Evolutionary conservation across 1,284 basidiomycete species (phyloP), one percentile per base, ranked within the genome.

Genomic region (Malassezia sympodialis): DNA sequence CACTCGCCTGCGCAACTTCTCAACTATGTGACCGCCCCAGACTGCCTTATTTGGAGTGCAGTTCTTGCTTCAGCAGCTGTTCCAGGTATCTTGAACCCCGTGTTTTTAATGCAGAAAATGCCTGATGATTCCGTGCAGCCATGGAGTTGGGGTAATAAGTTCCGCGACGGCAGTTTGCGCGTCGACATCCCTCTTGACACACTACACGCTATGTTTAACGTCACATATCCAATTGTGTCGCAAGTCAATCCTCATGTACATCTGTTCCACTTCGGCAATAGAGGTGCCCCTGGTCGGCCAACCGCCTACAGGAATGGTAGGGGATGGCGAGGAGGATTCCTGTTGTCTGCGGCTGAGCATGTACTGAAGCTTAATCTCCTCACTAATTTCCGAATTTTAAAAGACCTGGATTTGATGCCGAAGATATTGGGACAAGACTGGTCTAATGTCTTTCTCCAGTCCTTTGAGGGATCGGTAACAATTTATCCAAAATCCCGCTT

Each of bases 161-260:
- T 73, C 65, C 69, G 69, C 53, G 72, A 74, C 41, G 72, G 70
- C 15, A 60, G 56, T 31, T 56, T 74, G 10, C 63, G 72, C 59
- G 90, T 96, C 52, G 93, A 98, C 75, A 96, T 98, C 59, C 93
- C 93, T 2, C 80, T 96, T 11, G 88, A 93, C 75, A 82, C 85
- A 37, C 79, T 96, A 28, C 93, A 96, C 71, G 62, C 75, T 7
- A 65, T 72, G 27, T 76, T 65, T 62, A 89, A 77, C 58, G 90
- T 94, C 57, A 96, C 90, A 61, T 86, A 94, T 75, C 87, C 89
- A 1, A 86, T 96, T 45, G 93, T 98, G 31, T 90, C 88, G 0
- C 91, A 91, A 77, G 90, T 88, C 27, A 98, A 96, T 69, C 93
- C 91, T 0, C 94, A 98, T 74, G 89, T 98, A 11, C 93, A 96